A percentile compares a stretch with the other conserved stretches of the same genome.
Evolutionary conservation across 2,329 filamentous ascomycete genomes (phyloP).

Genomic region (Aureobasidium namibiae): DNA sequence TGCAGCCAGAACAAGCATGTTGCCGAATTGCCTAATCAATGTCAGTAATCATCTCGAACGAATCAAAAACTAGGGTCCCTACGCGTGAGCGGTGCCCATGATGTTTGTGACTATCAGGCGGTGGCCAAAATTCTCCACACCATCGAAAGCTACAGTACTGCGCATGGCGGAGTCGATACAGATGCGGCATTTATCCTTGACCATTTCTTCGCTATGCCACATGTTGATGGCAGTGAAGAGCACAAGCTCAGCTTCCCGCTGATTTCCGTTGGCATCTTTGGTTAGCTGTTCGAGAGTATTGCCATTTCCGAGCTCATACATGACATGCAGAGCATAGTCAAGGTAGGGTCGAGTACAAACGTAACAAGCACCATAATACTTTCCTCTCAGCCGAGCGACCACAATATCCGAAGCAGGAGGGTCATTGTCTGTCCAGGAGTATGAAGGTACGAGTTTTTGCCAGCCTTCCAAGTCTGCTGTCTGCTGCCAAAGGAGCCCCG

Average conservation of each 20-base stretch:
- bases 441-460: constrained; percentile 39
- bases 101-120: constrained; percentile 83
- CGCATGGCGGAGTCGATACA: constrained; percentile 69
- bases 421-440: constrained; percentile 57
- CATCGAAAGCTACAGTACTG: constrained; percentile 77
- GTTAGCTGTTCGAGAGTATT: constrained; percentile 20
- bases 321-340: constrained; percentile 49
- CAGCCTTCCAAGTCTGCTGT: constrained; percentile 40
- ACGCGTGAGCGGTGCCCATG: constrained; percentile 93
- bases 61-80: constrained; percentile 35
- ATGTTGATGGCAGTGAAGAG: constrained; percentile 27
- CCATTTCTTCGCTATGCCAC: constrained; percentile 19
- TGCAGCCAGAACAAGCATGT: constrained; percentile 82
- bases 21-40: constrained; percentile 77
- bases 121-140: constrained; percentile 48
- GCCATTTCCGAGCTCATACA: constrained; percentile 24
- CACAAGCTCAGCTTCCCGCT: constrained; percentile 25
- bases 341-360: constrained; percentile 80
- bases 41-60: neutral
- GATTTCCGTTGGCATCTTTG: constrained; percentile 23
- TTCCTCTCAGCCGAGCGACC: constrained; percentile 74
- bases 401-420: constrained; percentile 69
- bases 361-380: constrained; percentile 88
- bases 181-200: constrained; percentile 26
- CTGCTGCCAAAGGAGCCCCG: constrained; percentile 25